Percentiles rank a stretch among this genome's conserved stretches.
Conservation (phyloP, 192 early-diverging fungal genomes). For the Podila verticillata region DNA sequence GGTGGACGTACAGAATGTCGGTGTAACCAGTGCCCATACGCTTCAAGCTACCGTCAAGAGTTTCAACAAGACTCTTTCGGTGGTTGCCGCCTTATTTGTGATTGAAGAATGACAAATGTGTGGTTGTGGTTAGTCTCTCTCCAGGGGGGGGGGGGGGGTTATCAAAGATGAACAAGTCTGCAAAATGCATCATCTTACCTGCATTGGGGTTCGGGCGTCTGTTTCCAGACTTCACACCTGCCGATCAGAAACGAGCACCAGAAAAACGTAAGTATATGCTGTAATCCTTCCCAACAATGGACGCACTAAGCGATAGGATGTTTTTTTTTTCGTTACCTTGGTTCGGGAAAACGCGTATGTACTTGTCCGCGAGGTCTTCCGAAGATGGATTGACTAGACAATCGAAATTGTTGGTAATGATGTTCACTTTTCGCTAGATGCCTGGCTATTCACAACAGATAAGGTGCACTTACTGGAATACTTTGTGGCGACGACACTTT, state of each 20-base stretch:
- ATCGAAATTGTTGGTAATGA: too few relatives aligned
- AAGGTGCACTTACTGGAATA: constrained; percentile 29
- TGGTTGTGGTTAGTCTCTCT: not conserved
- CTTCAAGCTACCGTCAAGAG: constrained; percentile 63
- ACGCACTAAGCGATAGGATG: too few relatives aligned
- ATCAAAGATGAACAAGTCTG: too few relatives aligned
- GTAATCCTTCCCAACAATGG: too few relatives aligned
- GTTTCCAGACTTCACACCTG: constrained; percentile 3
- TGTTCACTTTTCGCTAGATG: too few relatives aligned
- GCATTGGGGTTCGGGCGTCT: constrained; percentile 29
- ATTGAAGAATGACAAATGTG: not conserved
- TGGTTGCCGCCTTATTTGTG: constrained; percentile 48
- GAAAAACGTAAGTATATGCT: too few relatives aligned
- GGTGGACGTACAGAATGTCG: constrained; percentile 59
- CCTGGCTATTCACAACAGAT: too few relatives aligned
- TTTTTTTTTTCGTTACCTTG: too few relatives aligned
- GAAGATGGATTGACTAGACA: not conserved
- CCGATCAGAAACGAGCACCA: too few relatives aligned
- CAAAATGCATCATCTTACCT: constrained; percentile 12
- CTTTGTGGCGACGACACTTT: constrained; percentile 69
- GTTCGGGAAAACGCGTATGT: not conserved
- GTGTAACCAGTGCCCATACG: constrained; percentile 57
- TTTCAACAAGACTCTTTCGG: constrained; percentile 55
- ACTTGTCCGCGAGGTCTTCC: not conserved
- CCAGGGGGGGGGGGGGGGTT: too few relatives aligned